These are phyloP conservation scores for Tylopilus sp. DNA, from an alignment of 768 basidiomycete species.

Conservation along the genomic window DNA sequence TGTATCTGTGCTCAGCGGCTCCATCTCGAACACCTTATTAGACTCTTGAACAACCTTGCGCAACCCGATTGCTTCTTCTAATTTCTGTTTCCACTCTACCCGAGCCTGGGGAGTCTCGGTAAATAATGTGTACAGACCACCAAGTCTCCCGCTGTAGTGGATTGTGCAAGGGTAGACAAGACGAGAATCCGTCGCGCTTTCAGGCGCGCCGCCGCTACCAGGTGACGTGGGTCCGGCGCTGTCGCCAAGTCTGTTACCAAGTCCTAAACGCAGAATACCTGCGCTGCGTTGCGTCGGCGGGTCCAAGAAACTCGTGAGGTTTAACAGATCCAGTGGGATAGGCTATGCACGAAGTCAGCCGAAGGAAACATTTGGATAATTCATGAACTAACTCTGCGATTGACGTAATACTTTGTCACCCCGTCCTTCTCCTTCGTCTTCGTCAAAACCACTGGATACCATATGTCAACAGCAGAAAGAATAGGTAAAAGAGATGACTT, in stretches of 20 bases:
- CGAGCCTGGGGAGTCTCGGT: conserved; percentile 77
- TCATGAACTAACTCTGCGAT: conserved; percentile 58
- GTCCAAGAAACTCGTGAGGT: conserved; percentile 80
- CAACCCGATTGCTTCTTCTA: conserved; percentile 84
- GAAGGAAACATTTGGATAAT: background rate
- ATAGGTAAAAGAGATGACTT: conserved; percentile 26
- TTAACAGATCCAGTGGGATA: conserved; percentile 87
- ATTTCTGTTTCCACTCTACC: conserved; percentile 83
- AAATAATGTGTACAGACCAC: conserved; percentile 84
- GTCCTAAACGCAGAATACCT: conserved; percentile 62
- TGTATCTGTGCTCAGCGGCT: conserved; percentile 84
- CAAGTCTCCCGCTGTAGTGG: conserved; percentile 83
- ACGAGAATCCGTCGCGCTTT: conserved; percentile 58
- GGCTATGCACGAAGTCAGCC: conserved; percentile 48
- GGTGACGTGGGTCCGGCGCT: conserved; percentile 23
- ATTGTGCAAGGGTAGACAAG: conserved; percentile 86
- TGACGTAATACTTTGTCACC: conserved; percentile 72
- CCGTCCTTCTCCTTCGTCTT: conserved; percentile 81
- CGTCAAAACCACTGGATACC: conserved; percentile 74
- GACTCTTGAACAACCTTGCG: conserved; percentile 87
- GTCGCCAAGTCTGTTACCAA: conserved; percentile 39
- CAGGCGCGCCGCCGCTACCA: conserved; percentile 32
- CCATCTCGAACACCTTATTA: conserved; percentile 92
- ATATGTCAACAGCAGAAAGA: conserved; percentile 9
- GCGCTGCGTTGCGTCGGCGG: conserved; percentile 70